A percentile compares a stretch with the other conserved stretches of the same genome.
Conservation (phyloP, 495 filamentous ascomycete species). For the Clavariopsis aquatica region DNA sequence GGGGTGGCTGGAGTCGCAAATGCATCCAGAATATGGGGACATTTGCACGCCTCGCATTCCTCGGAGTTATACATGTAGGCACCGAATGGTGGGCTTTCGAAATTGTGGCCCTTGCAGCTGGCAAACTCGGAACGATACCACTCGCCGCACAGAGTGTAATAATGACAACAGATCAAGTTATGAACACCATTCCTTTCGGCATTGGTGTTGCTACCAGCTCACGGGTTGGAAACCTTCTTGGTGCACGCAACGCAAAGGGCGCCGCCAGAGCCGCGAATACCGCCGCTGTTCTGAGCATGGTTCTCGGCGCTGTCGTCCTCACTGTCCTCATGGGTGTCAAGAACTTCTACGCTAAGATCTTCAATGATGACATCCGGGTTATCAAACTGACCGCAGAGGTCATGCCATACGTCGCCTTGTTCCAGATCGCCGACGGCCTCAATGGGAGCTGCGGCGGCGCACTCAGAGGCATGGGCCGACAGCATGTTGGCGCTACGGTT, state of each 20-base stretch:
- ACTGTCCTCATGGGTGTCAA: slow-evolving; percentile 70
- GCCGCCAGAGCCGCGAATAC: slow-evolving; percentile 75
- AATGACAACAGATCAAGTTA: slow-evolving; percentile 90
- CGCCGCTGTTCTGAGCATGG: slow-evolving; percentile 71
- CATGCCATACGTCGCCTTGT: slow-evolving; percentile 86
- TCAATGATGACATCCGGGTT: slow-evolving; percentile 76
- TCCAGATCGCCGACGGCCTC: slow-evolving; percentile 89
- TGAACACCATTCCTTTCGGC: slow-evolving; percentile 92
- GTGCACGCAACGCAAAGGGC: slow-evolving; percentile 65
- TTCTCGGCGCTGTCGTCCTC: slow-evolving; percentile 70
- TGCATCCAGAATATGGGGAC: slow-evolving; percentile 66
- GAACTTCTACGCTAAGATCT: slow-evolving; percentile 76
- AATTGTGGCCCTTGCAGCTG: slow-evolving; percentile 89
- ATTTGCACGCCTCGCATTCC: slow-evolving; percentile 72
- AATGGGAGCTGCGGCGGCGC: slow-evolving; percentile 84
- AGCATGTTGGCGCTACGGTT: slow-evolving; percentile 86
- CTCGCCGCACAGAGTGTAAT: slow-evolving; percentile 89
- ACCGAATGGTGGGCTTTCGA: slow-evolving; percentile 98
- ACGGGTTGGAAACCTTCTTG: slow-evolving; percentile 80
- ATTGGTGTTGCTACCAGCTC: slow-evolving; percentile 81
- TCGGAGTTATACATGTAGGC: slow-evolving; percentile 86
- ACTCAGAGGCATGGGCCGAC: slow-evolving; percentile 80
- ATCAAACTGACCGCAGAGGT: slow-evolving; percentile 78
- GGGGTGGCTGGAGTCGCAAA: slow-evolving; percentile 75
- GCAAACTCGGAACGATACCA: slow-evolving; percentile 76